Base-by-base conservation (phyloP, 805 yeast species). In the Wickerhamomyces sydowiorum region DNA sequence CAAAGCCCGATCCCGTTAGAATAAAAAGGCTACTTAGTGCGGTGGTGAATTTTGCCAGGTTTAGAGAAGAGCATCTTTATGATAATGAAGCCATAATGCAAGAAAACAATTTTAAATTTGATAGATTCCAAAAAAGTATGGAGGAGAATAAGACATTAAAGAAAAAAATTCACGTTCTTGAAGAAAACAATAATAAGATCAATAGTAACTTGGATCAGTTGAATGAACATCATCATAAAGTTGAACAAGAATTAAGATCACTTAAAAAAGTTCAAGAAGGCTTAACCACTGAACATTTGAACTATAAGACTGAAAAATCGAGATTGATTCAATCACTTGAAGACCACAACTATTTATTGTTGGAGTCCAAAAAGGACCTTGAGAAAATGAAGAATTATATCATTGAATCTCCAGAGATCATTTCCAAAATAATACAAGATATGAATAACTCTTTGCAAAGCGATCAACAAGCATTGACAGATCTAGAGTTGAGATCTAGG, bases 31-130 rank as follows among this genome's bases (percentile, higher is more conserved):
- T 87, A 18, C 61, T 88, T 22, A 86, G 95, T 57, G 93, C 93
- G 1, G 79, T 88, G 38, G 84, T 88, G 19, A 89, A 89, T 58
- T 89, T 78, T 68, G 95, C 95, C 1, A 66, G 91, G 43, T 88
- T 85, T 54, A 72, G 95, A 50, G 95, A 86, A 51, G 87, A 81
- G 49, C 80, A 85, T 45, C 74, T 81, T 58, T 72, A 69, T 20
- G 89, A 83, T 50, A 80, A 85, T 54, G 87, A 81, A 46, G 75
- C 74, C 21, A 65, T 84, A 21, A 76, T 82, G 23, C 64, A 70
- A 7, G 66, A 70, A 36, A 75, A 80, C 45, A 84, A 80, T 40
- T 56, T 66, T 10, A 63, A 74, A 38, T 60, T 77, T 17, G 73
- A 70, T 22, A 65, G 70, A 40, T 66, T 70, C 36, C 69, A 72